Conservation (phyloP, 2,329 filamentous ascomycete genomes). For the Nemania abortiva region DNA sequence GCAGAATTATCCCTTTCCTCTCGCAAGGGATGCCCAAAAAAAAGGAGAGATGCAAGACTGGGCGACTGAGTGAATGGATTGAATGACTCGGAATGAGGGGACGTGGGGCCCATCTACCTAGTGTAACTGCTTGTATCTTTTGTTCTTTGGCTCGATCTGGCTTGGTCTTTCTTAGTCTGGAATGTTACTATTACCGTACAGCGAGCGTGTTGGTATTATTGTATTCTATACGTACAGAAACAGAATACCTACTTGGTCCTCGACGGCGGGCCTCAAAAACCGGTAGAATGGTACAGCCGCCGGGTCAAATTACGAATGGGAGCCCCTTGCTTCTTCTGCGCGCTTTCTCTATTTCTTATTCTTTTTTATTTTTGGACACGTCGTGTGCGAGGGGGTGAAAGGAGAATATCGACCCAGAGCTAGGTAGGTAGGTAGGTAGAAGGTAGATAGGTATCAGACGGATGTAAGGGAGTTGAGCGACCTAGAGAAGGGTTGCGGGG, state of each 20-base stretch:
- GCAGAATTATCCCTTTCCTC: constrained; percentile 15
- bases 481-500: constrained; percentile 18
- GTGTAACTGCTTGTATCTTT: constrained; percentile 21
- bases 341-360: not conserved
- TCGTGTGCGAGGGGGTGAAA: constrained; percentile 14
- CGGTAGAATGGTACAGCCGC: not conserved
- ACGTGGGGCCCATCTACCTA: constrained; percentile 35
- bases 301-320: not conserved
- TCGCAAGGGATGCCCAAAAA: constrained; percentile 1
- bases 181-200: constrained; percentile 2
- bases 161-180: constrained; percentile 5
- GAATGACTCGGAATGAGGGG: constrained; percentile 32
- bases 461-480: constrained; percentile 1
- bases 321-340: not conserved
- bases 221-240: not conserved
- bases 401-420: not conserved
- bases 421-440: too few species aligned
- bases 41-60: constrained; percentile 3
- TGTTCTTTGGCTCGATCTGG: constrained; percentile 4
- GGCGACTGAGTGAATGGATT: not conserved
- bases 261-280: not conserved
- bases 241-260: not conserved
- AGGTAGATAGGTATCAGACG: not conserved
- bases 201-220: not conserved
- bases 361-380: constrained; percentile 10